Conservation (phyloP, 192 early-diverging fungal genomes). For the Gaertneriomyces semiglobifer region DNA sequence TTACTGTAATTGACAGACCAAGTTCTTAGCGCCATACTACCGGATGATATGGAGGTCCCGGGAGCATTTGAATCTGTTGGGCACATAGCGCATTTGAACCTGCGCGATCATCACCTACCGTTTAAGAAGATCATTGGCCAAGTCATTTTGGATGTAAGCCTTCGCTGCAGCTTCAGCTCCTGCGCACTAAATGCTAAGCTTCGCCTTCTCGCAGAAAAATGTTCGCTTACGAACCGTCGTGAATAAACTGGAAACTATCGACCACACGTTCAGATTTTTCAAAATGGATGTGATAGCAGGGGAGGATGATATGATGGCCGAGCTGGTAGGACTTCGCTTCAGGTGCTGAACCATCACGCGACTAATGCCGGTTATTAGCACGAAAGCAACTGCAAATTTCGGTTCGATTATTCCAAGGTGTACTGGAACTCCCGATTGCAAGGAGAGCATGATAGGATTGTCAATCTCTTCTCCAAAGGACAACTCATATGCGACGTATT, state of each 20-base stretch:
- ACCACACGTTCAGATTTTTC: constrained; percentile 94
- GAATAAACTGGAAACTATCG: constrained; percentile 94
- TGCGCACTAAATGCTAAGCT: background rate
- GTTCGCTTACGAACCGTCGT: constrained; percentile 84
- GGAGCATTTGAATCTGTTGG: constrained; percentile 60
- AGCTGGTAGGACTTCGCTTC: constrained; percentile 58
- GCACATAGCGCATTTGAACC: constrained; percentile 98
- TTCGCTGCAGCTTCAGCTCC: background rate
- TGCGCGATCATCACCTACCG: constrained; percentile 83
- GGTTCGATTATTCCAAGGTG: constrained; percentile 93
- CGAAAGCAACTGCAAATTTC: constrained; percentile 87
- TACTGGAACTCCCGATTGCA: constrained; percentile 99
- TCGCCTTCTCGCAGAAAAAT: constrained; percentile 66
- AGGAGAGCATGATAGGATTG: constrained; percentile 89
- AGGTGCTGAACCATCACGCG: background rate
- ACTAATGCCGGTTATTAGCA: constrained; percentile 46
- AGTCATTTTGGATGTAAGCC: constrained; percentile 84
- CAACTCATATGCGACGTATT: constrained; percentile 90
- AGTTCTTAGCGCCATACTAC: constrained; percentile 83
- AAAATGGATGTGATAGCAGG: constrained; percentile 96
- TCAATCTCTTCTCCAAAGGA: constrained; percentile 63
- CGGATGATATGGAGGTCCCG: constrained; percentile 76
- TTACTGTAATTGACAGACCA: constrained; percentile 58
- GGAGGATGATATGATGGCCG: constrained; percentile 77
- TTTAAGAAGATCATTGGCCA: constrained; percentile 92